Conservation (phyloP, 768 basidiomycete genomes). For the Tylopilus rubrobrunneus region DNA sequence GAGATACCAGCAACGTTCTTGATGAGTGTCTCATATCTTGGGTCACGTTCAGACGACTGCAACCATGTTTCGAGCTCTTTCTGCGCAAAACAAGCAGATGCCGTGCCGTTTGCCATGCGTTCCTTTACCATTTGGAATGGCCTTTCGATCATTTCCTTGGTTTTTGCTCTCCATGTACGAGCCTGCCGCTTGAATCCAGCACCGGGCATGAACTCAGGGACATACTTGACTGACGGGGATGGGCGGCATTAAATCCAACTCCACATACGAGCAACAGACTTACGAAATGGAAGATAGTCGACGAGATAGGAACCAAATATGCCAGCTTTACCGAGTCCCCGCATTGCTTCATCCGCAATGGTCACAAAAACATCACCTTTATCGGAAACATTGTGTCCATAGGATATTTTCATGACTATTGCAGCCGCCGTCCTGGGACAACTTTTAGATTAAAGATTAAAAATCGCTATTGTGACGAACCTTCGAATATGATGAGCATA, state of each 20-base stretch:
- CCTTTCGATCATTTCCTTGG: slow-evolving; percentile 30
- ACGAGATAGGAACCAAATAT: slow-evolving; percentile 44
- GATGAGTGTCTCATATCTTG: slow-evolving; percentile 42
- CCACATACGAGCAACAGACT: slow-evolving; percentile 8
- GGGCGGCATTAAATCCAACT: neutral
- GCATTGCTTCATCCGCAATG: slow-evolving; percentile 38
- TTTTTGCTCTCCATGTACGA: slow-evolving; percentile 33
- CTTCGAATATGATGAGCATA: slow-evolving; percentile 37
- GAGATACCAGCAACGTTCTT: slow-evolving; percentile 49
- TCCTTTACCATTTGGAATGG: slow-evolving; percentile 43
- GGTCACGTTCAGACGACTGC: slow-evolving; percentile 13
- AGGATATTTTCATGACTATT: slow-evolving; percentile 39
- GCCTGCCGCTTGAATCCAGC: slow-evolving; percentile 47
- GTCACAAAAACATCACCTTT: slow-evolving; percentile 38
- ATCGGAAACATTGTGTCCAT: slow-evolving; percentile 37
- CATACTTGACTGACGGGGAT: slow-evolving; percentile 34
- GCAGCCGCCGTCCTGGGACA: slow-evolving; percentile 32
- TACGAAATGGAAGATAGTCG: slow-evolving; percentile 32
- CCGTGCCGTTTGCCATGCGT: slow-evolving; percentile 37
- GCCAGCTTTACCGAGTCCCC: slow-evolving; percentile 34
- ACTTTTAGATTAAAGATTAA: neutral
- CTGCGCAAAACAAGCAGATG: slow-evolving; percentile 43
- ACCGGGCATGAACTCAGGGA: slow-evolving; percentile 51
- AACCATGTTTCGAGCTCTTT: slow-evolving; percentile 35
- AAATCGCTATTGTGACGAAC: slow-evolving; percentile 8